phyloP scores from a whole-genome alignment of 2,329 filamentous ascomycete species.

The Cryphonectria nitschkei region DNA sequence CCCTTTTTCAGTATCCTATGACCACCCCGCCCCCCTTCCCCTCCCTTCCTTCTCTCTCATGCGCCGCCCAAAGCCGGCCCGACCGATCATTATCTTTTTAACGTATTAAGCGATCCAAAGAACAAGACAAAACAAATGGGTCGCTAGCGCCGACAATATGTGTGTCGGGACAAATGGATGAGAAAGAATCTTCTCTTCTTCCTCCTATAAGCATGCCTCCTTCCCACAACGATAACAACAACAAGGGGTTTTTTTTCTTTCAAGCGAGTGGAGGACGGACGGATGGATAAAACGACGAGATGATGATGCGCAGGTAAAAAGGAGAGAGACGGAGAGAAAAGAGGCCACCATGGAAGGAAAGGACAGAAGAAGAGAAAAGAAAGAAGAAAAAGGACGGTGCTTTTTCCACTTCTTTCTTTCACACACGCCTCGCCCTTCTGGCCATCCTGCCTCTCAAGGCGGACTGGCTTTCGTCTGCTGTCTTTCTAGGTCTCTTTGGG shows the following conservation, averaged over 20 bases:
- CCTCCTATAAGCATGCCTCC: background rate
- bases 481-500: slow-evolving; percentile 10
- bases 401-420: background rate
- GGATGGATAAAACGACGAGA: no score
- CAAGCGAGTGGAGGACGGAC: background rate
- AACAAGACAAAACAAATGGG: background rate
- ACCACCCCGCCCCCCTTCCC: background rate
- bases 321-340: no score
- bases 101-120: background rate
- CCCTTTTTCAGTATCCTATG: background rate
- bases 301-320: no score
- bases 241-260: background rate
- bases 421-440: background rate
- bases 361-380: no score
- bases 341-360: background rate
- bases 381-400: background rate
- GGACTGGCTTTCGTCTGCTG: background rate
- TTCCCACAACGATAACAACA: background rate
- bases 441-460: background rate
- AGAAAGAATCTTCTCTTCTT: background rate
- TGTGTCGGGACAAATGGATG: background rate
- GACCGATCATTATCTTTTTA: slow-evolving; percentile 7
- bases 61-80: background rate
- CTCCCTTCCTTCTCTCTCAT: background rate
- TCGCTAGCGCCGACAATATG: background rate